Evolutionary conservation across 2,329 filamentous ascomycete genomes (phyloP), one percentile per base, ranked within the genome.

Genomic region (Orbilia blumenaviensis): DNA sequence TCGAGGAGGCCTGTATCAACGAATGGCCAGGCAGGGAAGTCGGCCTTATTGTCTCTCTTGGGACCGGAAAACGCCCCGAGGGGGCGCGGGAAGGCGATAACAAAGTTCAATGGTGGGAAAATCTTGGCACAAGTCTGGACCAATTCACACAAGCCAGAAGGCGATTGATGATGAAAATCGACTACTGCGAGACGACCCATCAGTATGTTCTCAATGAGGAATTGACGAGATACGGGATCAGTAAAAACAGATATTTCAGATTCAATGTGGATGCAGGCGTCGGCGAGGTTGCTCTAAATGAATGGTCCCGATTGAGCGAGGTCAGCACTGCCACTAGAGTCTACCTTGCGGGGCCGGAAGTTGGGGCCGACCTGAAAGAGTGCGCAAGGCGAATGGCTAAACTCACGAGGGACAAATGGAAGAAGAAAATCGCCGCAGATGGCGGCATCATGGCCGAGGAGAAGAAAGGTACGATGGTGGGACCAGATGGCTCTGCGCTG

Each of bases 271-370:
- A 97, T 81, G 90, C 97, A 9, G 95, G 94, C 0, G 94, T 98
- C 1, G 94, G 94, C 63, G 94, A 97, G 81, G 97, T 97, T 82
- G 94, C 92, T 66, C 97, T 98, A 93, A 98, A 98, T 81, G 94
- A 98, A 82, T 98, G 94, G 94, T 88, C 92, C 80, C 89, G 94
- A 1, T 85, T 98, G n/a, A 91, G 92, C 29, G 94, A 97, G 52
- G 97, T 98, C 83, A 97, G 92, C 84, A 97, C 93, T 10, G 90
- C 90, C 81, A 98, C 95, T 0, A 88, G 92, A 79, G 89, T 91
- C 77, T 98, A 98, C 81, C 88, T 98, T 64, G 85, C 86, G 3
- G 90, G 90, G 74, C 86, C 87, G 8, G 89, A 89, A 0, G 91
- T 96, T 72, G 92, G 96, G 81, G 87, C 85, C 78, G 92, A 42